A percentile compares a stretch with the other conserved stretches of the same genome.
These are phyloP conservation scores for Neurospora sp. DNA, from an alignment of 495 filamentous ascomycete species.

Conservation along the genomic window DNA sequence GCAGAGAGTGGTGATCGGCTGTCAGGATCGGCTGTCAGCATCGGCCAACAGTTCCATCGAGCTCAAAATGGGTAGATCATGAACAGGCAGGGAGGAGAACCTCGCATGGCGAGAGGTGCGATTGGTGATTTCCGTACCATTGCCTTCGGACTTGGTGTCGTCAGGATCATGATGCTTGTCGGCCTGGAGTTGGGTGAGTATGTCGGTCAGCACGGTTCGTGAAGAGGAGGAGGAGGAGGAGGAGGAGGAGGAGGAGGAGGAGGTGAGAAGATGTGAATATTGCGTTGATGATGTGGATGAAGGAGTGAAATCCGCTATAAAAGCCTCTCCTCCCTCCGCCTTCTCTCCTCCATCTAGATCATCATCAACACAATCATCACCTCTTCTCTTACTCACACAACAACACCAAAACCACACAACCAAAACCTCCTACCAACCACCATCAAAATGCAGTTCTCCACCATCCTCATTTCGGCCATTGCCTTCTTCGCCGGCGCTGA, in stretches of 20 bases:
- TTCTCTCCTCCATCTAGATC: not conserved
- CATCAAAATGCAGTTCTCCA: not conserved
- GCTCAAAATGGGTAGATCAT: not conserved
- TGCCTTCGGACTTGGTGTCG: not conserved
- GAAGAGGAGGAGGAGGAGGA: not conserved
- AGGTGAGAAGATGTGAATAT: no score
- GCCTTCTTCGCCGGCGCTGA: not conserved
- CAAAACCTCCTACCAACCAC: not conserved
- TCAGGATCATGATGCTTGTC: not conserved
- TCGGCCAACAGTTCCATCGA: not conserved
- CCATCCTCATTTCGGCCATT: not conserved
- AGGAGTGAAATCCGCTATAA: not conserved
- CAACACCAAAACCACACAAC: not conserved
- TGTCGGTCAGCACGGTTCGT: not conserved
- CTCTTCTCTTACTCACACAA: not conserved
- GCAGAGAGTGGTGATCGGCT: not conserved
- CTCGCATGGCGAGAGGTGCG: not conserved
- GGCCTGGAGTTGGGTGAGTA: not conserved
- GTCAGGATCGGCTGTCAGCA: not conserved
- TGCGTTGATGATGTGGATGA: no score
- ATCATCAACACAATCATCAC: not conserved
- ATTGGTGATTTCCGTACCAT: not conserved
- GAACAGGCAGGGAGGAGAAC: not conserved
- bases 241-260: not conserved
- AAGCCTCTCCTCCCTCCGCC: not conserved